These are phyloP conservation scores for Ustilago shanxiensis DNA, from an alignment of 1,284 basidiomycete genomes.

Conservation along the genomic window DNA sequence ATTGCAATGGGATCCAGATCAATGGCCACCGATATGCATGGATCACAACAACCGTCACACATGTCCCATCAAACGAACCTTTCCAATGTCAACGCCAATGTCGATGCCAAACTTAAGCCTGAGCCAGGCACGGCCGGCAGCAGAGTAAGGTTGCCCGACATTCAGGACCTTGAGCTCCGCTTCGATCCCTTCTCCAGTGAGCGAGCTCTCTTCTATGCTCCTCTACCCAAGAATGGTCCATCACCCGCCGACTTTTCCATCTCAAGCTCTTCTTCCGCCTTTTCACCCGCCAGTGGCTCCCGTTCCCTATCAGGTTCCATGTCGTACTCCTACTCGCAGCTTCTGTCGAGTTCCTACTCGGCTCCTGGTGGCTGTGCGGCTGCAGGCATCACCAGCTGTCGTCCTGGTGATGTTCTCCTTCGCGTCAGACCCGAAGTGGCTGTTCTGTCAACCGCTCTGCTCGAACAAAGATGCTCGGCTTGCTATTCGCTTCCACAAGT, in stretches of 20 bases:
- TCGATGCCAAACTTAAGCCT: too few species aligned
- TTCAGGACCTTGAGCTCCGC: constrained; percentile 44
- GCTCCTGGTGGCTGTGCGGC: constrained; percentile 45
- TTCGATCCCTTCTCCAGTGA: constrained; percentile 40
- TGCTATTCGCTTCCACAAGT: constrained; percentile 29
- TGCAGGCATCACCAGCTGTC: constrained; percentile 41
- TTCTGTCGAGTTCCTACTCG: constrained; percentile 41
- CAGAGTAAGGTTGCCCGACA: constrained; percentile 35
- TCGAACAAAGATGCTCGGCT: constrained; percentile 41
- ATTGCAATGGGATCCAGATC: constrained; percentile 1
- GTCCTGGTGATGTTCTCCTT: constrained; percentile 42
- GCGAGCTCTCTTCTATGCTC: constrained; percentile 47
- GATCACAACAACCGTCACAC: neutral
- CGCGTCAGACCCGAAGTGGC: constrained; percentile 37
- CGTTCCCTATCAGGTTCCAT: constrained; percentile 37
- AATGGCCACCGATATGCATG: neutral
- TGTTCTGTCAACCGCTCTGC: constrained; percentile 38
- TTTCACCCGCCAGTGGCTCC: constrained; percentile 20
- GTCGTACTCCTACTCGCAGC: constrained; percentile 46
- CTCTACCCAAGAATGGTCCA: constrained; percentile 38
- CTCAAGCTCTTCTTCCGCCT: constrained; percentile 33
- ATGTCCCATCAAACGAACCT: neutral
- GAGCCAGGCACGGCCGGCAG: constrained; percentile 33
- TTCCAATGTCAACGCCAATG: neutral
- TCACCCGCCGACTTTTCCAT: constrained; percentile 33